Conservation (phyloP, 2,329 filamentous ascomycete species). For the Trichoderma simmonsii region DNA sequence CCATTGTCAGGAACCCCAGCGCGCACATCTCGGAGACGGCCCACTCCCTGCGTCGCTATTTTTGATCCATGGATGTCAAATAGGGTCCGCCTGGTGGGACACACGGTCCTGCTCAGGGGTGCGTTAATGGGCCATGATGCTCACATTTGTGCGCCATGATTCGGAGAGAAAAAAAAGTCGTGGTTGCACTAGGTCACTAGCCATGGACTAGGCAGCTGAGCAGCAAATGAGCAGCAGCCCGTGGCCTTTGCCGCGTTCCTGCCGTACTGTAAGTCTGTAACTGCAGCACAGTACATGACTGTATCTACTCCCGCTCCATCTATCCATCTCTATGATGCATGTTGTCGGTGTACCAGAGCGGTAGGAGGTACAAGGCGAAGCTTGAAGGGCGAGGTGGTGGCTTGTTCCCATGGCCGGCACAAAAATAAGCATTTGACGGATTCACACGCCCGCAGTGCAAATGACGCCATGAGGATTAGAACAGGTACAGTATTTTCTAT, state of each 20-base stretch:
- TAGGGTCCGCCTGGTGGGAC: constrained; percentile 16
- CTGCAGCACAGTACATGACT: neutral
- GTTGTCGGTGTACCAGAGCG: neutral
- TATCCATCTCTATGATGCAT: neutral
- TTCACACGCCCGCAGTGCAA: neutral
- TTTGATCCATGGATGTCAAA: constrained; percentile 15
- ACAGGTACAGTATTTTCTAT: neutral
- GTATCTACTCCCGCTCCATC: neutral
- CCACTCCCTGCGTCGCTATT: constrained; percentile 17
- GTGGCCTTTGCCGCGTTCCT: neutral
- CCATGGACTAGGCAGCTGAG: constrained; percentile 5
- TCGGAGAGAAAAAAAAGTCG: constrained; percentile 12
- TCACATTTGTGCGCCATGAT: neutral
- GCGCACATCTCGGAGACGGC: constrained; percentile 10
- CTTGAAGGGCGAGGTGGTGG: neutral
- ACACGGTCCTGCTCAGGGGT: constrained; percentile 13
- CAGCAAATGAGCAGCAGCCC: neutral
- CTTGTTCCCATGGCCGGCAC: neutral
- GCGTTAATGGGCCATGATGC: constrained; percentile 4
- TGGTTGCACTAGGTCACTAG: constrained; percentile 5
- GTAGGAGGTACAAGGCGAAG: neutral
- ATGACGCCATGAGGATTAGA: neutral
- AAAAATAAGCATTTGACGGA: neutral
- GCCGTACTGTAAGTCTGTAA: neutral
- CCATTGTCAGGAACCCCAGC: constrained; percentile 17